Base-by-base conservation (phyloP, 2,329 filamentous ascomycete genomes). In the Aspergillus transmontanensis region DNA sequence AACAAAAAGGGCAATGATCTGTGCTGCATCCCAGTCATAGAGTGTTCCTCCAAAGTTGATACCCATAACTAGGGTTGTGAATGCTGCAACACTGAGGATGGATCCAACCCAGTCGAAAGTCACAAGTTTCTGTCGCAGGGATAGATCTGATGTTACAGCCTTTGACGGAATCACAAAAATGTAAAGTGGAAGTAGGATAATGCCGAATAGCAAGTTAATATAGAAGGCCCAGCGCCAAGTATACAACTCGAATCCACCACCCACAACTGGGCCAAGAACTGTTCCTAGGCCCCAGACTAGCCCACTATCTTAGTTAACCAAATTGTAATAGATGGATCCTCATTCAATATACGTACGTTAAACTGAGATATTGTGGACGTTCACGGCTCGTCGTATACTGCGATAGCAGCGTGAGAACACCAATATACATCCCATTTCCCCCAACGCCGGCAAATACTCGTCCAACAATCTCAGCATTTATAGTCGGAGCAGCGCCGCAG, bases 161-260 rank as follows among this genome's bases (percentile, higher is more conserved):
- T 64, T 65, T 6, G 61, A 63, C 36, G 73, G 79, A 0, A 86
- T 75, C 7, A 80, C 67, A 63, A 83, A 80, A 34, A 86, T n/a
- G n/a, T 80, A 78, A 16, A 81, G 74, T 0, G 82, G 80, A 3
- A 78, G 70, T 19, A 77, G 73, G 5, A 79, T 68, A 9, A 75
- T 84, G 0, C 83, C 78, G 54, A 83, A 72, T 21, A 78, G 71
- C 0, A 87, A 75, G 66, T 87, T 88, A 73, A 88, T 82, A 67
- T 88, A 88, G 67, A 85, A 84, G 0, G 76, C 79, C 75, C 73
- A 78, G 46, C 72, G 68, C 75, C 75, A 78, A 14, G 53, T 54
- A 12, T 60, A 36, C 53, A 60, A 46, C 57, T 64, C 60, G 11
- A 67, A 65, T 10, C 48, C 65, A 19, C 62, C 62, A 6, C 64